These are phyloP conservation scores for Scedosporium minutisporum DNA, from an alignment of 2,329 filamentous ascomycete species.

Conservation along the genomic window DNA sequence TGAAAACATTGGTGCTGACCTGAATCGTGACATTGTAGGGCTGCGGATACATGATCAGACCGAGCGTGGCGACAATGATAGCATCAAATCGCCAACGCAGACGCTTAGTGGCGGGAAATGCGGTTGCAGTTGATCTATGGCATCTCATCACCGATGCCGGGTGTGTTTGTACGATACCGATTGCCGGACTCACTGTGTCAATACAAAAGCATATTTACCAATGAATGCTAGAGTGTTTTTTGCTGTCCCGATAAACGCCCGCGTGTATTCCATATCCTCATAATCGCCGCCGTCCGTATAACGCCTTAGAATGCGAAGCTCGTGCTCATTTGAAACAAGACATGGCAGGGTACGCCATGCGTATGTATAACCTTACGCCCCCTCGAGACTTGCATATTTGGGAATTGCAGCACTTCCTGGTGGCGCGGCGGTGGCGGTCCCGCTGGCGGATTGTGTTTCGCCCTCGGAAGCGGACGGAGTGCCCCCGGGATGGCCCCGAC, in stretches of 20 bases:
- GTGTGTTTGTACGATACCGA: neutral
- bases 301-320: neutral
- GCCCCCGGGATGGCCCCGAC: neutral
- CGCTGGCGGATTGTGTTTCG: conserved; percentile 9
- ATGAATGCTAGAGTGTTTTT: neutral
- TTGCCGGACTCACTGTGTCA: neutral
- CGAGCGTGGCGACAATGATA: conserved; percentile 88
- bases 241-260: neutral
- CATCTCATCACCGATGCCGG: too few species aligned
- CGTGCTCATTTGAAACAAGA: neutral
- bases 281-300: neutral
- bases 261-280: neutral
- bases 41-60: conserved; percentile 84
- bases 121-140: conserved; percentile 7
- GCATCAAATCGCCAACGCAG: conserved; percentile 47
- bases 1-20: conserved; percentile 2
- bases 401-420: conserved; percentile 65
- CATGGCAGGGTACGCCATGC: neutral
- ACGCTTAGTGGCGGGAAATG: conserved; percentile 6
- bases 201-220: neutral
- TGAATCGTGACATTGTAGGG: conserved; percentile 37
- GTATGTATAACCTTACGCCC: conserved; percentile 46
- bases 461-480: neutral
- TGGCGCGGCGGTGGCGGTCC: conserved; percentile 56
- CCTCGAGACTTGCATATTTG: conserved; percentile 76